A percentile compares a stretch with the other conserved stretches of the same genome.
Evolutionary conservation across 768 basidiomycete species (phyloP).

Genomic region (Ramaria rubella): DNA sequence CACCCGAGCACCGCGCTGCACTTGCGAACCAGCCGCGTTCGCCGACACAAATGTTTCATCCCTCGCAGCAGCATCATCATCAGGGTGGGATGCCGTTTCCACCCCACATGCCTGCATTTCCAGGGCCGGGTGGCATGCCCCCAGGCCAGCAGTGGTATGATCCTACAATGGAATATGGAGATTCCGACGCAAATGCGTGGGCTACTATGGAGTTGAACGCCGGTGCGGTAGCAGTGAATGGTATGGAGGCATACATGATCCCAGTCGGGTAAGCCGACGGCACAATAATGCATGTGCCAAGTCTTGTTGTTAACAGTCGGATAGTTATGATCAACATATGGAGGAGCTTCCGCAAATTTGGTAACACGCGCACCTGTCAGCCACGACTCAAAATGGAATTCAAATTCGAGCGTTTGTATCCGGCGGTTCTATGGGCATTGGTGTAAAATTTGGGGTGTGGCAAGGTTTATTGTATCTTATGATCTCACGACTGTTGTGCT

Average conservation of each 20-base stretch:
- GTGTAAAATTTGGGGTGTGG: not conserved
- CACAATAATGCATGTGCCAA: slow-evolving; percentile 14
- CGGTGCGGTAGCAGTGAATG: slow-evolving; percentile 38
- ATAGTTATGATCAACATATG: slow-evolving; percentile 8
- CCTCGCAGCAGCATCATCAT: slow-evolving; percentile 23
- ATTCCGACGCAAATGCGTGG: slow-evolving; percentile 5
- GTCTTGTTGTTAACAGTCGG: slow-evolving; percentile 13
- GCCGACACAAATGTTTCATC: slow-evolving; percentile 31
- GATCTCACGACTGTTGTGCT: not conserved
- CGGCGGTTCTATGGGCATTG: not conserved
- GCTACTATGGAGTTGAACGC: slow-evolving; percentile 13
- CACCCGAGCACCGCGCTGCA: slow-evolving; percentile 21
- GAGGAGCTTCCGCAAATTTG: slow-evolving; percentile 12
- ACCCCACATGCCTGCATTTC: too few species aligned
- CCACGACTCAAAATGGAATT: not conserved
- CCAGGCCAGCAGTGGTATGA: slow-evolving; percentile 5
- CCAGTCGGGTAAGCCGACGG: slow-evolving; percentile 38
- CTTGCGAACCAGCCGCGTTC: slow-evolving; percentile 47
- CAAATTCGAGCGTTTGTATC: not conserved
- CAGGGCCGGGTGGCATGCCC: slow-evolving; percentile 53
- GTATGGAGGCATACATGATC: slow-evolving; percentile 80
- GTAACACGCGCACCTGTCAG: too few species aligned
- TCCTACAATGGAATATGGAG: not conserved
- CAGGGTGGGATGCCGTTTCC: slow-evolving; percentile 30
- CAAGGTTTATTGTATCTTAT: not conserved